Conservation (phyloP, 352 stramenopile species). For the Pythium phragmitis region DNA sequence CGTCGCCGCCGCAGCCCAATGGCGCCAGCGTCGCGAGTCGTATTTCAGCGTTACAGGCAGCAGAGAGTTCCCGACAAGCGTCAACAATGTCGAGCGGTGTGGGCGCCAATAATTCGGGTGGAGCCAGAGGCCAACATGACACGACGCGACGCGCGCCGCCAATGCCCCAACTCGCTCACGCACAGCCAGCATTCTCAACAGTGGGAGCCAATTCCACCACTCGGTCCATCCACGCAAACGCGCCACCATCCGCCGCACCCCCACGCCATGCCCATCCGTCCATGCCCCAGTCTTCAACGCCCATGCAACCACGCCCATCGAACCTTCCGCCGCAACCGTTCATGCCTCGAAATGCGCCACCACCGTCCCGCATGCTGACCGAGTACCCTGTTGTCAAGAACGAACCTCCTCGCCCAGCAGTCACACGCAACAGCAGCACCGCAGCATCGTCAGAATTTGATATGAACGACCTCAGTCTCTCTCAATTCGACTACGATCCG, state of each 20-base stretch:
- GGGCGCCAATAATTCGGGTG: not conserved
- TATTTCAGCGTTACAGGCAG: constrained; percentile 36
- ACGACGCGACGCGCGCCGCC: constrained; percentile 16
- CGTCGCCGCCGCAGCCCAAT: constrained; percentile 32
- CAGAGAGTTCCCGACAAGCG: constrained; percentile 28
- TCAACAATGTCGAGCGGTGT: constrained; percentile 13
- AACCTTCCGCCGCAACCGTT: constrained; percentile 24
- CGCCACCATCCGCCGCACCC: not conserved
- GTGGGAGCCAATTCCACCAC: not conserved
- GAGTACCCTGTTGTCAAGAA: constrained; percentile 28
- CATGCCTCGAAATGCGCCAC: constrained; percentile 41
- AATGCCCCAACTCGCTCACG: constrained; percentile 17
- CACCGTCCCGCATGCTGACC: constrained; percentile 45
- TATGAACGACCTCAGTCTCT: constrained; percentile 81
- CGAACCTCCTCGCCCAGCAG: constrained; percentile 19
- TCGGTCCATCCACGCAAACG: constrained; percentile 2
- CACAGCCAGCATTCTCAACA: constrained; percentile 3
- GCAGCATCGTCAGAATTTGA: constrained; percentile 43
- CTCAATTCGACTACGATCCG: constrained; percentile 84
- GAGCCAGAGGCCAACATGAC: constrained; percentile 15
- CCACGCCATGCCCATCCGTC: not conserved
- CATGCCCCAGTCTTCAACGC: not conserved
- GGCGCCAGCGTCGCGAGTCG: constrained; percentile 23
- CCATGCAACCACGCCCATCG: constrained; percentile 14
- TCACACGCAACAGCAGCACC: not conserved